These are phyloP conservation scores for Annulohypoxylon truncatum DNA, from an alignment of 2,329 filamentous ascomycete species.

Conservation along the genomic window DNA sequence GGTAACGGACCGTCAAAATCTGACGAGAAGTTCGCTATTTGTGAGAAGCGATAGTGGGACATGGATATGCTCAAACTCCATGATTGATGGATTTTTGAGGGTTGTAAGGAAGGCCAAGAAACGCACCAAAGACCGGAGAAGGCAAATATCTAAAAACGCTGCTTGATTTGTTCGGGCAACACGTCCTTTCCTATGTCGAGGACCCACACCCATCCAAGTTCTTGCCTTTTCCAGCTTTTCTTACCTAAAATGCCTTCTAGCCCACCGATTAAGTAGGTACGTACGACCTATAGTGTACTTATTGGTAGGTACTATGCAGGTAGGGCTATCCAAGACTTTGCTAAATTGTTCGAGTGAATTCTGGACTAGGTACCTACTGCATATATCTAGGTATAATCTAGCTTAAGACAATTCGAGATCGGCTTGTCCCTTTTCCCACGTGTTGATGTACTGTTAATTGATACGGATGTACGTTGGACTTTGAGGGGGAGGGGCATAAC, in stretches of 20 bases:
- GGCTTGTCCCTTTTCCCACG: background rate
- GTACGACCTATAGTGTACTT: background rate
- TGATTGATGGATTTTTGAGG: constrained; percentile 33
- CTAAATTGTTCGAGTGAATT: background rate
- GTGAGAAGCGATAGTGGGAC: constrained; percentile 30
- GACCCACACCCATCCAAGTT: constrained; percentile 27
- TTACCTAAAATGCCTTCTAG: constrained; percentile 20
- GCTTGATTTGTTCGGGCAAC: constrained; percentile 34
- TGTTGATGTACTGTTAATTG: background rate
- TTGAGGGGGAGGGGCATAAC: constrained; percentile 16
- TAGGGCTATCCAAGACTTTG: background rate
- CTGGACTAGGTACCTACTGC: no score
- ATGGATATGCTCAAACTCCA: constrained; percentile 34
- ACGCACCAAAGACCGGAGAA: constrained; percentile 31
- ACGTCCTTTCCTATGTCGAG: constrained; percentile 19
- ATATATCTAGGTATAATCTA: no score
- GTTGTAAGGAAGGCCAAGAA: constrained; percentile 28
- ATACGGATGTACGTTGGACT: background rate
- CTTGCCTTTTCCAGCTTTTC: constrained; percentile 8
- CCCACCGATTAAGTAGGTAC: background rate
- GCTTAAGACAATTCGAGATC: background rate
- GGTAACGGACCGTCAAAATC: constrained; percentile 16
- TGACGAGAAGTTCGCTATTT: constrained; percentile 28
- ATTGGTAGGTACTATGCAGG: background rate
- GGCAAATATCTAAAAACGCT: constrained; percentile 29